Base-by-base conservation (phyloP, 1,284 basidiomycete species). In the Cryptococcus floricola region DNA sequence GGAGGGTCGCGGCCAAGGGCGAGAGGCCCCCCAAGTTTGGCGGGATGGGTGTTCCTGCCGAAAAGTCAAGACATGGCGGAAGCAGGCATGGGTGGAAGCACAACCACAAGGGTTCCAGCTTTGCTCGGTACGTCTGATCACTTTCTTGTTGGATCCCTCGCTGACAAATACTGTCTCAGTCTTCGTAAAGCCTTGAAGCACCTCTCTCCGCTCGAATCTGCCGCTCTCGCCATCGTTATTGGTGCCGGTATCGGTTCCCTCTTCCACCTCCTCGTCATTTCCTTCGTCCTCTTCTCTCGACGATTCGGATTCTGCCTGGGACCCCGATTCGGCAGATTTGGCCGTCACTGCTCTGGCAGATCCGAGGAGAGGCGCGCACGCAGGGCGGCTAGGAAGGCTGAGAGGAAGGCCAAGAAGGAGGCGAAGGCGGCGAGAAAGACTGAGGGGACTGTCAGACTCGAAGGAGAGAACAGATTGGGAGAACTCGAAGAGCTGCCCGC, bases 191-290 rank as follows among this genome's bases (percentile, higher is more conserved):
- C 66, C 13, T 49, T 67, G 14, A 46, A 49, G 19, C 52, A 57
- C 25, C 64, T 70, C 16, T 45, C 47, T 10, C 56, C 61, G 1
- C 31, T 53, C 43, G 68, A 70, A 57, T 51, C 61, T 5, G 59
- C 62, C 54, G 54, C 51, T 8, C 9, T 70, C 16, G 64, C 64
- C 2, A 65, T 67, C 46, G 62, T 70, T 37, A 48, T 69, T 13
- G 68, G 68, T 14, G 64, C 64, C 4, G 67, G 67, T 39, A 19
- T 70, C 42, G 68, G 68, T 31, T 65, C 65, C 0, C 58, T 70
- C 50, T 18, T 67, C 19, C 68, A 66, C 52, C 54, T 67, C 57
- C 23, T 67, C 51, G 63, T 70, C 59, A 65, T 67, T 60, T 23
- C 69, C 47, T 43, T 56, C 48, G 54, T 69, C 23, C 56, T 70